These are phyloP conservation scores for Pseudogymnoascus sp. DNA, from an alignment of 2,329 filamentous ascomycete species.

Conservation along the genomic window DNA sequence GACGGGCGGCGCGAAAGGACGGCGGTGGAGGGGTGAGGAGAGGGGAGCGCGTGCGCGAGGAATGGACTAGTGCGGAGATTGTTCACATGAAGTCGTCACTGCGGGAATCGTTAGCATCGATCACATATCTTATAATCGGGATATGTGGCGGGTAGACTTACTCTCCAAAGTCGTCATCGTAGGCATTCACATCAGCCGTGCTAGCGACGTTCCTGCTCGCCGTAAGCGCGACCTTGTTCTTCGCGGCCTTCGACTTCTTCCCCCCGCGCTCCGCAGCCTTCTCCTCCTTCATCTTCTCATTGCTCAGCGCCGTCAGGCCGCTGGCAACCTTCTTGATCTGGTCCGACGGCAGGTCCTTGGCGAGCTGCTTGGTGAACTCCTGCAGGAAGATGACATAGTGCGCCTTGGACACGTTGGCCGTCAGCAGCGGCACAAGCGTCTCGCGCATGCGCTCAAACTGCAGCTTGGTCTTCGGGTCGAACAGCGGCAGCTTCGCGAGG, in stretches of 20 bases:
- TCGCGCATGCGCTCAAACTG: constrained; percentile 77
- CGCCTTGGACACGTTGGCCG: constrained; percentile 70
- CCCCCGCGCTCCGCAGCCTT: constrained; percentile 86
- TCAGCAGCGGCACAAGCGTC: constrained; percentile 69
- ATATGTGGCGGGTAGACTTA: constrained; percentile 46
- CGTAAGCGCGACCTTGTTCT: constrained; percentile 82
- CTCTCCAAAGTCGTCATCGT: constrained; percentile 83
- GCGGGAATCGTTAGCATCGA: constrained; percentile 19
- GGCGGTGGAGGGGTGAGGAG: background rate
- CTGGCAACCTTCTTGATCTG: constrained; percentile 96
- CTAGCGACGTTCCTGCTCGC: constrained; percentile 48
- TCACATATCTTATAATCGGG: no score
- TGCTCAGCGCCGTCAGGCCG: constrained; percentile 77
- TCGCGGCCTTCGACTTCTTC: constrained; percentile 95
- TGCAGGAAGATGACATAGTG: constrained; percentile 86
- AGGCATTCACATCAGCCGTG: constrained; percentile 62
- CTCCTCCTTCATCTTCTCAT: constrained; percentile 99
- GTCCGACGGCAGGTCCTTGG: constrained; percentile 78
- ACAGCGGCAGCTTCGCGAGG: constrained; percentile 68
- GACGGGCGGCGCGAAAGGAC: constrained; percentile 4
- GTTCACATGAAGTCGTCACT: constrained; percentile 69
- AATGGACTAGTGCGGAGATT: background rate
- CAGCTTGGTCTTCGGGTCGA: constrained; percentile 79
- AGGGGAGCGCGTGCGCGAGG: constrained; percentile 4
- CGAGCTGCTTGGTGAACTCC: constrained; percentile 80